Percentiles rank a stretch among this genome's conserved stretches.
Evolutionary conservation across 805 yeast species (phyloP).

Genomic region (Alloascoidea africana): DNA sequence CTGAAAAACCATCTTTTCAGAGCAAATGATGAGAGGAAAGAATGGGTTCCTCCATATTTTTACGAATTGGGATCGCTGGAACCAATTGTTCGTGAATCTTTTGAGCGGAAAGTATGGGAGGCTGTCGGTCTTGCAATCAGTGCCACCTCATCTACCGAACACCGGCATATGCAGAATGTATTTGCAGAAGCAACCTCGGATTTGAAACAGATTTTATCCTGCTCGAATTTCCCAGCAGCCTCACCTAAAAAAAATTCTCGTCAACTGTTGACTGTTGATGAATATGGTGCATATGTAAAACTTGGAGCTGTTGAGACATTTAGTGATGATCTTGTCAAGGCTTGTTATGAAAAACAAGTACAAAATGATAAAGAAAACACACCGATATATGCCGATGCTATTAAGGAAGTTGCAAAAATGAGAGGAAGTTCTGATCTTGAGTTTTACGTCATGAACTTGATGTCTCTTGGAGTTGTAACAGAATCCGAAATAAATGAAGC

Average conservation of each 20-base stretch:
- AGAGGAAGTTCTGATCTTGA: constrained; percentile 31
- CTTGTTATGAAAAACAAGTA: constrained; percentile 27
- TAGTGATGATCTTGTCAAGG: constrained; percentile 29
- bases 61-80: background rate
- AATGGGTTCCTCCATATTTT: constrained; percentile 1
- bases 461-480: constrained; percentile 38
- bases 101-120: background rate
- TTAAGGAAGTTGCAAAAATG: constrained; percentile 32
- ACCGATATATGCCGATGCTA: constrained; percentile 44
- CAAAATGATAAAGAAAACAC: constrained; percentile 26
- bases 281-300: constrained; percentile 21
- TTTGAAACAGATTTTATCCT: background rate
- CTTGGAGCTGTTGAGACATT: constrained; percentile 35
- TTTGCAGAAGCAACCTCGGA: background rate
- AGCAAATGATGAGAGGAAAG: background rate
- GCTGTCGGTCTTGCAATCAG: background rate
- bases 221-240: background rate
- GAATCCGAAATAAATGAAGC: constrained; percentile 21
- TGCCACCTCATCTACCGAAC: background rate
- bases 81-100: constrained; percentile 1
- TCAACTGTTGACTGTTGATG: background rate
- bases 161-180: background rate
- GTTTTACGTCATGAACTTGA: constrained; percentile 26
- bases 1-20: constrained; percentile 16
- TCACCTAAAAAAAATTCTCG: background rate